A percentile compares a stretch with the other conserved stretches of the same genome.
Evolutionary conservation across 2,329 filamentous ascomycete genomes (phyloP).

Genomic region (Aureobasidium sp.): DNA sequence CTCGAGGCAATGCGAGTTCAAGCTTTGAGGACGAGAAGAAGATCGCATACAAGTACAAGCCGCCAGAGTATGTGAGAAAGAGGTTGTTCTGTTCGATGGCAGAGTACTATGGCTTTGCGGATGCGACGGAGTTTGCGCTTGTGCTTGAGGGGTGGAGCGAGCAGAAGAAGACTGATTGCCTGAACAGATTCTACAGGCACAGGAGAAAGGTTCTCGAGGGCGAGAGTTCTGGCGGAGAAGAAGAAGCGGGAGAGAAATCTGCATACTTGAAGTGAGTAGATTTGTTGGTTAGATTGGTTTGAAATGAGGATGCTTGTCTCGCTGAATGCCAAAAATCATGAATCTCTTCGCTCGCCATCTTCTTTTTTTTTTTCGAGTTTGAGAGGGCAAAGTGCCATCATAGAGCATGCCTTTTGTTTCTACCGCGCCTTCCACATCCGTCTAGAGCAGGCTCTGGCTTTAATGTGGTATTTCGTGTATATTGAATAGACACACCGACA

Average conservation of each 20-base stretch:
- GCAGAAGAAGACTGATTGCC: conserved; percentile 66
- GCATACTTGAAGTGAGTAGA: not conserved
- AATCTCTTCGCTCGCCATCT: not conserved
- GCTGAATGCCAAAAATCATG: not conserved
- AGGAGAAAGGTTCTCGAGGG: conserved; percentile 48
- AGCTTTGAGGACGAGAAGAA: conserved; percentile 24
- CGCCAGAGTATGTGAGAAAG: conserved; percentile 64
- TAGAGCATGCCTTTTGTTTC: no score
- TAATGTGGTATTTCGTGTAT: no score
- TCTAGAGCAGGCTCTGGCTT: no score
- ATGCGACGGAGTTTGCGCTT: conserved; percentile 76
- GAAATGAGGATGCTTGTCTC: not conserved
- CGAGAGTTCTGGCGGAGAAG: not conserved
- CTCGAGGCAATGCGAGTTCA: not conserved
- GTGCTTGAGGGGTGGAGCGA: conserved; percentile 88
- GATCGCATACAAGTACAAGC: conserved; percentile 58
- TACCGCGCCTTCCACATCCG: no score
- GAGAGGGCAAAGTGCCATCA: no score
- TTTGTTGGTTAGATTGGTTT: not conserved
- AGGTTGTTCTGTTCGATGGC: conserved; percentile 93
- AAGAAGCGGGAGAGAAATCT: not conserved
- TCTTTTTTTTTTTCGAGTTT: not conserved
- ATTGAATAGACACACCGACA: no score
- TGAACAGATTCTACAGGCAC: conserved; percentile 72
- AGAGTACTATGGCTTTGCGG: conserved; percentile 62